These are phyloP conservation scores for Theileria orientalis DNA, from an alignment of 169 alveolate genomes.

Conservation along the genomic window DNA sequence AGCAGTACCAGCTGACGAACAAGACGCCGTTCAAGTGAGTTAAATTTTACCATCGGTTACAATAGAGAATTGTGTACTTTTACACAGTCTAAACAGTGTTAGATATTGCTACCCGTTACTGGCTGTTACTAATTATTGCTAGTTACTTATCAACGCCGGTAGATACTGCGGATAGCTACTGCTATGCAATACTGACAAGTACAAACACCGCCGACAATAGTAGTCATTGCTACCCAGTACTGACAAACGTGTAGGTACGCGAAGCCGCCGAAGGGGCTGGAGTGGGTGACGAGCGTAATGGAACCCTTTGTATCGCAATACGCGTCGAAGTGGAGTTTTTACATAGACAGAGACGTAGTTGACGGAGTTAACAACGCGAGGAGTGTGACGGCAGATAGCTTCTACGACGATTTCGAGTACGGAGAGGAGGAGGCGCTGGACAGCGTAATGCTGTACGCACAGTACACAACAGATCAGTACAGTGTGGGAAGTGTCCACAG, in stretches of 20 bases:
- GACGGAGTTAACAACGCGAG: background rate
- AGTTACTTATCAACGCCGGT: too few relatives aligned
- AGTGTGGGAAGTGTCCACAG: background rate
- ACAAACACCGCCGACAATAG: too few relatives aligned
- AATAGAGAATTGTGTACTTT: too few relatives aligned
- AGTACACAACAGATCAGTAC: background rate
- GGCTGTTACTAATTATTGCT: too few relatives aligned
- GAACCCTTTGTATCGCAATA: slow-evolving; percentile 58
- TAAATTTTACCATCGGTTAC: too few relatives aligned
- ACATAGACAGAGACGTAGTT: slow-evolving; percentile 25
- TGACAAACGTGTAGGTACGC: too few relatives aligned
- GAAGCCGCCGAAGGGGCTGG: slow-evolving; percentile 38
- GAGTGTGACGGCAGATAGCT: background rate
- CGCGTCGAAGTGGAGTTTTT: slow-evolving; percentile 63
- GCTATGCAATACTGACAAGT: too few relatives aligned
- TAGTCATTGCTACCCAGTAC: too few relatives aligned
- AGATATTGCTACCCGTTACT: too few relatives aligned
- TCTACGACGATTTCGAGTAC: slow-evolving; percentile 12
- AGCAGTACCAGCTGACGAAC: slow-evolving; percentile 41
- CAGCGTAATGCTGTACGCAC: slow-evolving; percentile 11
- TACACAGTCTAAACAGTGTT: too few relatives aligned
- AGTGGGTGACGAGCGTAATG: slow-evolving; percentile 56
- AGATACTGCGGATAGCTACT: too few relatives aligned
- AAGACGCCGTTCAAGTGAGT: slow-evolving; percentile 22
- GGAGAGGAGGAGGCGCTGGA: background rate